Base-by-base conservation (phyloP, 1,284 basidiomycete genomes). In the Exobasidium cylindrosporum region DNA sequence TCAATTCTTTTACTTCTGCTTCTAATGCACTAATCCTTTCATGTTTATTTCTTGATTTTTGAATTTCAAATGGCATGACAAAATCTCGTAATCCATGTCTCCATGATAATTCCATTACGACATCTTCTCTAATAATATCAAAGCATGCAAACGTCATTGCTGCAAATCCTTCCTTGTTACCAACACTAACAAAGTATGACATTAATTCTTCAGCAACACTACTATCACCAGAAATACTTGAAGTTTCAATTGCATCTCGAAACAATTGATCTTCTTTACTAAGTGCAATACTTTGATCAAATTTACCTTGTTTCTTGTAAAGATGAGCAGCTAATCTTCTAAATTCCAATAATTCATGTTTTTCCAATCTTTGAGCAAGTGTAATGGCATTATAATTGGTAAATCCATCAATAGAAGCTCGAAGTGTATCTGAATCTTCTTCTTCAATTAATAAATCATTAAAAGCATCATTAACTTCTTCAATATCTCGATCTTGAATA, bases 371-470 rank as follows among this genome's bases (percentile, higher is more conserved):
- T 72, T 86, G 86, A 1, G 96, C 95, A 30, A 99, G 87, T 53
- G 84, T 86, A 68, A 94, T 87, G 66, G 91, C 91, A 82, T 98
- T 92, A 84, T 97, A 98, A 83, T 96, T 97, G 82, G 97, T 93
- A 77, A 95, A 94, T 80, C 91, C 92, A 82, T 97, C 94, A 67
- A 98, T 92, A 24, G 91, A 93, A 78, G 92, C 92, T 13, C 96
- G 88, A 7, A 98, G 85, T 0, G 94, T 97, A 81, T 95, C 92
- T 83, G 92, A 93, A 81, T 98, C 95, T 82, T 98, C 96, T 82
- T 99, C 96, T 81, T 99, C 96, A 67, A 98, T 97, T 60, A 98
- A 84, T 32, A 98, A 83, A 74, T 93, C 91, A 78, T 97, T 96
- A 83, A 95, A 97, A 3, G 94, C 94, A 70, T 96, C 92, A 79